Conservation (phyloP, 352 stramenopile species). For the Pythium brassicae region DNA sequence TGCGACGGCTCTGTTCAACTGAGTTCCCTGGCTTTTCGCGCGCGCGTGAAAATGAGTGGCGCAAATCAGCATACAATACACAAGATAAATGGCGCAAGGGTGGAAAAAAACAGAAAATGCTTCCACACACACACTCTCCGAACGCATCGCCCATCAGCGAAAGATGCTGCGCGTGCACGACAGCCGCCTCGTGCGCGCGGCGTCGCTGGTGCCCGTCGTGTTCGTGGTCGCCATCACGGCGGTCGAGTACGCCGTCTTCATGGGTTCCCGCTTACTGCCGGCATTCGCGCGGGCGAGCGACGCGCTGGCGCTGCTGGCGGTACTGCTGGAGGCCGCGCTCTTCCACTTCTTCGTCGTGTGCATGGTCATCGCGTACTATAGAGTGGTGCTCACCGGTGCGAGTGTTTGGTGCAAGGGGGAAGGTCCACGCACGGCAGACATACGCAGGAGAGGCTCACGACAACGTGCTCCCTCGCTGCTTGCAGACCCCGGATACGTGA, state of each 20-base stretch:
- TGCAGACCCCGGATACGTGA: slow-evolving; percentile 80
- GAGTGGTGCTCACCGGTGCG: slow-evolving; percentile 71
- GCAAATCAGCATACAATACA: not conserved
- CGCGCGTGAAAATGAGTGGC: not conserved
- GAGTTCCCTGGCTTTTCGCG: not conserved
- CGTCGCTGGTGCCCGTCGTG: slow-evolving; percentile 57
- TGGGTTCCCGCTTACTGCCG: slow-evolving; percentile 45
- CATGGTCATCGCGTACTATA: slow-evolving; percentile 57
- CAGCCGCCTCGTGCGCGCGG: slow-evolving; percentile 57
- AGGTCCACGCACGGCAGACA: not conserved
- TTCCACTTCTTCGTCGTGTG: slow-evolving; percentile 64
- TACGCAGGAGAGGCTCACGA: too few relatives aligned
- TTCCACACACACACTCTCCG: not conserved
- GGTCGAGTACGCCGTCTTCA: slow-evolving; percentile 71
- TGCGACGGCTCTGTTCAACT: not conserved
- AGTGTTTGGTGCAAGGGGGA: not conserved
- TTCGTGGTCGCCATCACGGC: slow-evolving; percentile 53
- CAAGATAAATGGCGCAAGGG: not conserved
- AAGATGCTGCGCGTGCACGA: slow-evolving; percentile 71
- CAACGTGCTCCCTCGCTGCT: not conserved
- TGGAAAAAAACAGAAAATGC: not conserved
- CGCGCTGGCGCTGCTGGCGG: slow-evolving; percentile 13
- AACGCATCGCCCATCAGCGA: not conserved
- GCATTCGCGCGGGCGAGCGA: slow-evolving; percentile 13
- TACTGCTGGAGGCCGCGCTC: slow-evolving; percentile 30